Percentiles rank a stretch among this genome's conserved stretches.
Conservation (phyloP, 1,284 basidiomycete genomes). For the Erythrobasidium hasegawianum region DNA sequence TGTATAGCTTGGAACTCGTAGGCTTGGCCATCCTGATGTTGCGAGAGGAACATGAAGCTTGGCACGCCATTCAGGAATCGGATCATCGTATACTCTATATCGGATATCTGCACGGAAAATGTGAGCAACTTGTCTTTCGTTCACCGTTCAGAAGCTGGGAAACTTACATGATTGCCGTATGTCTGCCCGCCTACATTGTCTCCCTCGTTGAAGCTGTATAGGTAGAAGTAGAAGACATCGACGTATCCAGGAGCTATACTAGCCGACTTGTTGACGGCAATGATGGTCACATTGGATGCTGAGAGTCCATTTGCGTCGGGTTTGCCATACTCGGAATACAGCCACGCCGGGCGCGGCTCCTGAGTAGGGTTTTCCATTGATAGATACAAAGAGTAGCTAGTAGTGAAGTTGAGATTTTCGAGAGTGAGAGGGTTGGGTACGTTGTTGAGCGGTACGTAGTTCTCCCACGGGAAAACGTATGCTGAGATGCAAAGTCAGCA, state of each 20-base stretch:
- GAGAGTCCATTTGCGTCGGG: slow-evolving; percentile 35
- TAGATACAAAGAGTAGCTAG: slow-evolving; percentile 32
- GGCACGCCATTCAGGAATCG: slow-evolving; percentile 36
- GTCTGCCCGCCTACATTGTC: slow-evolving; percentile 36
- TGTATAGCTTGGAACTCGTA: slow-evolving; percentile 38
- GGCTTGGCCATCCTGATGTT: slow-evolving; percentile 38
- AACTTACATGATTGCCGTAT: slow-evolving; percentile 39
- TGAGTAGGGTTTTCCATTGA: slow-evolving; percentile 35
- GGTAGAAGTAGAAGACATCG: slow-evolving; percentile 40
- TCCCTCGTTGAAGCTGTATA: slow-evolving; percentile 36
- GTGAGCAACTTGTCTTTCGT: no score
- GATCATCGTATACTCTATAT: slow-evolving; percentile 40
- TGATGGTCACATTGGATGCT: slow-evolving; percentile 36
- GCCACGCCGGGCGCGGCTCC: slow-evolving; percentile 36
- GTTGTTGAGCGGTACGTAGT: slow-evolving; percentile 16
- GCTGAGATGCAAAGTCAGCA: background rate
- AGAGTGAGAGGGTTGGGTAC: slow-evolving; percentile 24
- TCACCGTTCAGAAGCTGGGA: no score
- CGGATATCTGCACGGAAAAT: slow-evolving; percentile 4
- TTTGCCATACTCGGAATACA: slow-evolving; percentile 37
- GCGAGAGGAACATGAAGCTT: slow-evolving; percentile 38
- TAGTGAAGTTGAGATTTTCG: slow-evolving; percentile 35
- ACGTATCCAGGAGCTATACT: slow-evolving; percentile 37
- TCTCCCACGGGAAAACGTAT: slow-evolving; percentile 12
- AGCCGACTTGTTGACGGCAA: slow-evolving; percentile 39